Percentiles rank a stretch among this genome's conserved stretches.
These are phyloP conservation scores for Cladochytrium replicatum DNA, from an alignment of 192 early-diverging fungal genomes.

Conservation along the genomic window DNA sequence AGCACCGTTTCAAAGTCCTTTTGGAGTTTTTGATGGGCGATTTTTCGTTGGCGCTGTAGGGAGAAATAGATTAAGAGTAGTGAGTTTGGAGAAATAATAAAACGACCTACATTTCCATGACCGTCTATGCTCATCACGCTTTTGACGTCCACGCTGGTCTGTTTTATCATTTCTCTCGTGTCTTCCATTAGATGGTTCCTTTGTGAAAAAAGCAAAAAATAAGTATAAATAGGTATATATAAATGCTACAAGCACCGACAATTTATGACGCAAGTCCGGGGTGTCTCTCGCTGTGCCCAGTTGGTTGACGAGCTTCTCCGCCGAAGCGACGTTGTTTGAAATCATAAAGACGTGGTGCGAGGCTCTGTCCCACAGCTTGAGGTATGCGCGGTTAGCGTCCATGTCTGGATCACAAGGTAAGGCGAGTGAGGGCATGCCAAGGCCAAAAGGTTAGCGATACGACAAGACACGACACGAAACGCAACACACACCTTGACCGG, in stretches of 20 bases:
- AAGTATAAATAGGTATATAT: not conserved
- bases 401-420: slow-evolving; percentile 7
- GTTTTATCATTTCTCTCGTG: slow-evolving; percentile 71
- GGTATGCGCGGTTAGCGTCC: slow-evolving; percentile 39
- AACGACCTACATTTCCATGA: slow-evolving; percentile 20
- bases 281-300: slow-evolving; percentile 74
- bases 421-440: slow-evolving; percentile 1
- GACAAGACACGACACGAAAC: no score
- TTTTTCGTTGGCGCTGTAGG: slow-evolving; percentile 57
- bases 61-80: not conserved
- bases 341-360: slow-evolving; percentile 82
- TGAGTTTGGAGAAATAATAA: not conserved
- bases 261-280: slow-evolving; percentile 55
- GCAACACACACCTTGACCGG: no score
- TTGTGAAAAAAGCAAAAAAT: not conserved
- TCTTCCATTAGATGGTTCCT: slow-evolving; percentile 70
- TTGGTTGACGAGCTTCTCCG: slow-evolving; percentile 64
- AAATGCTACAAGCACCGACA: slow-evolving; percentile 39
- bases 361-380: slow-evolving; percentile 48
- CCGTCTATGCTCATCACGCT: slow-evolving; percentile 40
- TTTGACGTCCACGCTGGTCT: slow-evolving; percentile 70
- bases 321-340: slow-evolving; percentile 72
- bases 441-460: slow-evolving; percentile 1
- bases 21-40: slow-evolving; percentile 86
- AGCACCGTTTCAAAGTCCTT: slow-evolving; percentile 92